Evolutionary conservation across 2,329 filamentous ascomycete genomes (phyloP).

Genomic region (Ophiostoma quercus): DNA sequence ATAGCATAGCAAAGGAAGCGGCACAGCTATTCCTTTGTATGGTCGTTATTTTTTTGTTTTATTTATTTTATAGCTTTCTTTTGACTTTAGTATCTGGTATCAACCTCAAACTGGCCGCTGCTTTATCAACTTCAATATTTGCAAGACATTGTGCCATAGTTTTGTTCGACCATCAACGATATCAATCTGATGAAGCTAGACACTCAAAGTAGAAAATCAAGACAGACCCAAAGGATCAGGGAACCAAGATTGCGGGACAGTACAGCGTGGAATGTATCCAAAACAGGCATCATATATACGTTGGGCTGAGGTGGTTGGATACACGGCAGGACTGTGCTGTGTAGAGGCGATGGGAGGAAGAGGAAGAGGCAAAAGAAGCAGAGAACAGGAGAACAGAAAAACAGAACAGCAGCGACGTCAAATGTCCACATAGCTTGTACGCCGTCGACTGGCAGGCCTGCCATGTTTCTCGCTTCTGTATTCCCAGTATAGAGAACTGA

Average conservation of each 20-base stretch:
- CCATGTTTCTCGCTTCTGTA: constrained; percentile 13
- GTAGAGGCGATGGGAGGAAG: not conserved
- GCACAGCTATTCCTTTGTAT: not conserved
- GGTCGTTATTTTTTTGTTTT: not conserved
- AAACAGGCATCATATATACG: not conserved
- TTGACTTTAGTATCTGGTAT: not conserved
- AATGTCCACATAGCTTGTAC: not conserved
- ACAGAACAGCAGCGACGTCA: not conserved
- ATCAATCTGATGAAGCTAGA: too few species aligned
- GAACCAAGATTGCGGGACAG: not conserved
- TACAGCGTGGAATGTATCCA: not conserved
- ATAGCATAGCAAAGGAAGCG: not conserved
- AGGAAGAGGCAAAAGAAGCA: not conserved
- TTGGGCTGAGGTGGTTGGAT: constrained; percentile 5
- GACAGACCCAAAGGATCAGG: not conserved
- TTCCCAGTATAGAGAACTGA: not conserved
- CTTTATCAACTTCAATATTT: not conserved
- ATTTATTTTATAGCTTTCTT: not conserved
- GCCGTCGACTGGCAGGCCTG: not conserved
- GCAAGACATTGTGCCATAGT: not conserved
- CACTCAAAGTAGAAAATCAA: not conserved
- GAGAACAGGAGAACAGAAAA: not conserved
- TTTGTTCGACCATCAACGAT: not conserved
- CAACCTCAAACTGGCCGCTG: not conserved
- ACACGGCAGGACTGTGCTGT: not conserved